phyloP scores from a whole-genome alignment of 495 filamentous ascomycete genomes.

The Neurospora hispaniola region DNA sequence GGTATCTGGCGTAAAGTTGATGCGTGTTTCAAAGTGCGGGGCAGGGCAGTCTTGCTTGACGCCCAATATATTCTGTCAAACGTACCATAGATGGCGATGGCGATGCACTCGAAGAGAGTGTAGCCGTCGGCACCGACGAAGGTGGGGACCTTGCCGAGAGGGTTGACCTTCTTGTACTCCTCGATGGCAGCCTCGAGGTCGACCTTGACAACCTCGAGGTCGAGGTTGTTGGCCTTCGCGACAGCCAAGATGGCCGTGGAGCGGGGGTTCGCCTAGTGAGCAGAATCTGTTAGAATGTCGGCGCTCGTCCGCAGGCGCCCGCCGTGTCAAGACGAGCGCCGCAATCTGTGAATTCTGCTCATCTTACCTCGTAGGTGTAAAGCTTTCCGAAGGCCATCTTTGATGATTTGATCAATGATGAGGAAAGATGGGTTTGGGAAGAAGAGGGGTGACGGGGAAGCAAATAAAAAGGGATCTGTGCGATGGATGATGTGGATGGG shows the following conservation, averaged over 20 bases:
- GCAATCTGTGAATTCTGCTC: constrained; percentile 6
- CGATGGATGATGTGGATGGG: constrained; percentile 6
- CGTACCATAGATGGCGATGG: constrained; percentile 96
- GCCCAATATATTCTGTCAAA: constrained; percentile 18
- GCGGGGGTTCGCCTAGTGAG: constrained; percentile 70
- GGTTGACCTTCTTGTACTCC: constrained; percentile 78
- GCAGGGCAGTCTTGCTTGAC: constrained; percentile 5
- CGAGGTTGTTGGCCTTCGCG: constrained; percentile 90
- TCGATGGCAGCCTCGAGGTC: constrained; percentile 47
- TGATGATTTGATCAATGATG: constrained; percentile 17
- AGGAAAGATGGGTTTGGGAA: constrained; percentile 8
- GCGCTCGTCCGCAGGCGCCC: not conserved
- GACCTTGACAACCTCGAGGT: constrained; percentile 71
- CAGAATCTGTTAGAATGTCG: not conserved
- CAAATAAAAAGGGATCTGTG: constrained; percentile 10
- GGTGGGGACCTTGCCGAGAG: constrained; percentile 80
- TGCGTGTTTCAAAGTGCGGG: constrained; percentile 10
- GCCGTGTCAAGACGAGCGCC: constrained; percentile 1
- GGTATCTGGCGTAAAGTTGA: not conserved
- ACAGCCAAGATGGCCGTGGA: constrained; percentile 79
- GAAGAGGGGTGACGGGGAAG: constrained; percentile 11
- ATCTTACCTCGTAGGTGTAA: constrained; percentile 72
- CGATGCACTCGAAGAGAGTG: constrained; percentile 77
- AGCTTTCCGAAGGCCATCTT: constrained; percentile 95
- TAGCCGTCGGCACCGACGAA: constrained; percentile 93